These are phyloP conservation scores for Oehlia diaphana DNA, from an alignment of 192 early-diverging fungal genomes.

Conservation along the genomic window DNA sequence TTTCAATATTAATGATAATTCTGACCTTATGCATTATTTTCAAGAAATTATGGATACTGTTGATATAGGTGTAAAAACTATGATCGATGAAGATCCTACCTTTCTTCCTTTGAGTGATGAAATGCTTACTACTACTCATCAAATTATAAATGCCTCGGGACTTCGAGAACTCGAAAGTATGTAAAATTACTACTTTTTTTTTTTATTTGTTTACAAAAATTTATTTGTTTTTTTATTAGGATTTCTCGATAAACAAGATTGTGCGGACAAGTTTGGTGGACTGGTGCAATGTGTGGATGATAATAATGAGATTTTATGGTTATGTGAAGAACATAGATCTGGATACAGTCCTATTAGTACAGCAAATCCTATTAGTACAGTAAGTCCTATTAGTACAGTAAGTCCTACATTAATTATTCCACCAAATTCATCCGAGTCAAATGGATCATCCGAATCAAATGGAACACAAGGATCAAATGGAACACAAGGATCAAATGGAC, in stretches of 20 bases:
- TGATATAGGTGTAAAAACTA: not conserved
- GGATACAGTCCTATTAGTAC: not conserved
- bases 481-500: too few species aligned
- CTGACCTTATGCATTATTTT: not conserved
- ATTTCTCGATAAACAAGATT: not conserved
- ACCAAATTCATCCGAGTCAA: not conserved
- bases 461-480: too few species aligned
- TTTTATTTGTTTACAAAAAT: too few species aligned
- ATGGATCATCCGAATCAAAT: not conserved
- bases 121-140: not conserved
- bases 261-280: not conserved
- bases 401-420: too few species aligned
- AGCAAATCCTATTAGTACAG: too few species aligned
- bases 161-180: not conserved
- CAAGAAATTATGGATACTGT: not conserved
- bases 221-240: not conserved
- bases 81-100: not conserved
- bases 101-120: not conserved
- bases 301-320: not conserved
- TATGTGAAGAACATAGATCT: not conserved
- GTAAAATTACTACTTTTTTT: not conserved
- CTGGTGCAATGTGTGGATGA: not conserved
- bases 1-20: not conserved
- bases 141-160: not conserved
- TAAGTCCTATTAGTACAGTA: too few species aligned